These are phyloP conservation scores for Phytophthora cryptogea DNA, from an alignment of 352 stramenopile species.

Conservation along the genomic window DNA sequence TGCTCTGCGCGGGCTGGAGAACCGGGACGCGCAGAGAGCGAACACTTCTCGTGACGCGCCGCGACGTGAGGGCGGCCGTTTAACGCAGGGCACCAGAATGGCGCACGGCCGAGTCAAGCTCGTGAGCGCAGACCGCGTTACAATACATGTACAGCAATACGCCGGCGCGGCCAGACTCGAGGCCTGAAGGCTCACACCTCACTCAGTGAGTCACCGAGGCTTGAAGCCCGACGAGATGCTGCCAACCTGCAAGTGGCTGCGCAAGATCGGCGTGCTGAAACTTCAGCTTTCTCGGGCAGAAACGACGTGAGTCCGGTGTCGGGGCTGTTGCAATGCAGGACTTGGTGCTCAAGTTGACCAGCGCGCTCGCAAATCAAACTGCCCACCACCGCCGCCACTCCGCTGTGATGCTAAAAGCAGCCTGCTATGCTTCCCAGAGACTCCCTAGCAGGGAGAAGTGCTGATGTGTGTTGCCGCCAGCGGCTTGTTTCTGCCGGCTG, in stretches of 20 bases:
- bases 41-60: conserved; percentile 38
- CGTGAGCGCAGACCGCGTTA: neutral
- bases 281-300: neutral
- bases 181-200: too few species aligned
- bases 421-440: too few species aligned
- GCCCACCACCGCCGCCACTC: neutral
- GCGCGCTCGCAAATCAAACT: neutral
- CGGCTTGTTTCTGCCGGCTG: conserved; percentile 15
- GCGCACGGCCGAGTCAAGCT: neutral
- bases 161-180: too few species aligned
- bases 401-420: neutral
- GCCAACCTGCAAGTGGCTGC: neutral
- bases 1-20: conserved; percentile 4
- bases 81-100: conserved; percentile 17
- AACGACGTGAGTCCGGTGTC: neutral
- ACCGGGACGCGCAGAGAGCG: conserved; percentile 16
- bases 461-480: conserved; percentile 7
- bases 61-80: conserved; percentile 28
- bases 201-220: too few species aligned
- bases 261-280: neutral
- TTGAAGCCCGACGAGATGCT: too few species aligned
- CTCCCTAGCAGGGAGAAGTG: too few species aligned
- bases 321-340: neutral
- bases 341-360: neutral
- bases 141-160: too few species aligned